Percentiles rank a stretch among this genome's conserved stretches.
These are phyloP conservation scores for Rhodotorula toruloides DNA, from an alignment of 768 basidiomycete genomes.

Conservation along the genomic window DNA sequence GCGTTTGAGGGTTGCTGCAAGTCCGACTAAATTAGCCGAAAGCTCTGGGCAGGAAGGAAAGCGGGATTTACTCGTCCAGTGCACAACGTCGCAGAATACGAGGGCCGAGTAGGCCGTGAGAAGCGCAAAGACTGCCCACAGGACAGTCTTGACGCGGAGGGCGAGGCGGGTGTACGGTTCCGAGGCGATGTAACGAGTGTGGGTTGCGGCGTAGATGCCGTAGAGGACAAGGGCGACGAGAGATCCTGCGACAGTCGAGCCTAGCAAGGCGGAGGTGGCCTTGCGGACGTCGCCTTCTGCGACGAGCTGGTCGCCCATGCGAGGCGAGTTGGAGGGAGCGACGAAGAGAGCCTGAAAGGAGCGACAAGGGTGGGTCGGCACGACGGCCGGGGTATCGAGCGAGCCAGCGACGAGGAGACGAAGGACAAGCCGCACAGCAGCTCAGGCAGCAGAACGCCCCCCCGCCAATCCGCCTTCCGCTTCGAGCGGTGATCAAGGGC, in stretches of 20 bases:
- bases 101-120: not conserved
- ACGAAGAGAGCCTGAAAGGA: not conserved
- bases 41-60: not conserved
- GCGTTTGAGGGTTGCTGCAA: not conserved
- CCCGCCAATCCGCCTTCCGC: too few relatives aligned
- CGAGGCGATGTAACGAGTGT: not conserved
- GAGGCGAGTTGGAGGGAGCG: not conserved
- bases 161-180: not conserved
- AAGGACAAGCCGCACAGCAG: too few relatives aligned
- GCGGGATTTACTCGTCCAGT: not conserved
- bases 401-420: too few relatives aligned
- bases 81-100: not conserved
- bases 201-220: not conserved
- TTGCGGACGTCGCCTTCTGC: not conserved
- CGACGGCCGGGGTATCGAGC: not conserved
- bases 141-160: not conserved
- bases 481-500: too few relatives aligned
- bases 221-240: slow-evolving; percentile 1
- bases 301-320: not conserved
- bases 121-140: not conserved
- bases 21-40: not conserved
- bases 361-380: not conserved
- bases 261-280: not conserved
- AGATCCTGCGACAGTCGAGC: not conserved
- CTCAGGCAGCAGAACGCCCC: too few relatives aligned